A percentile compares a stretch with the other conserved stretches of the same genome.
These are phyloP conservation scores for Venturia aucupariae DNA, from an alignment of 2,329 filamentous ascomycete species.

Conservation along the genomic window DNA sequence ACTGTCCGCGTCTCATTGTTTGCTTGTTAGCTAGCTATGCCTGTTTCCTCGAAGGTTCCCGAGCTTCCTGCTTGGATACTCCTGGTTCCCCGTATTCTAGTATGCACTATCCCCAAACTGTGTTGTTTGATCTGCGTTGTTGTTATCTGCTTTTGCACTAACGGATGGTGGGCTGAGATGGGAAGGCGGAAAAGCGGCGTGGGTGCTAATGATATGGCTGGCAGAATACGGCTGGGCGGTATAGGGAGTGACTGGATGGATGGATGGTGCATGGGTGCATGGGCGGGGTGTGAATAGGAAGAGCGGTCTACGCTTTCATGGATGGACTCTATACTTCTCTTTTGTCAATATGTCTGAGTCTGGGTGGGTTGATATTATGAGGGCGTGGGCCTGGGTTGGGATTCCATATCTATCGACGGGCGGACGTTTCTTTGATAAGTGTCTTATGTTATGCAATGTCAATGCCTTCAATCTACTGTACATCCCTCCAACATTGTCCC, in stretches of 20 bases:
- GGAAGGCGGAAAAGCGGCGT: neutral
- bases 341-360: neutral
- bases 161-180: neutral
- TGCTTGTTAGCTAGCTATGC: neutral
- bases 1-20: neutral
- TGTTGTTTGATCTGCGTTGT: neutral
- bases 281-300: neutral
- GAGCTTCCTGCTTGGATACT: neutral
- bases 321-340: neutral
- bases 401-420: neutral
- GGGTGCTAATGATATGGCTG: neutral
- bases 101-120: neutral
- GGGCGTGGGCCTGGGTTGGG: neutral
- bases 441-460: slow-evolving; percentile 3
- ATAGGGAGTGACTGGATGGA: neutral
- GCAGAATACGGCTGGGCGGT: neutral
- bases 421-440: slow-evolving; percentile 4
- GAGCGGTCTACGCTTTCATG: slow-evolving; percentile 3
- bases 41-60: neutral
- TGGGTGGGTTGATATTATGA: neutral
- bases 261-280: neutral
- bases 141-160: neutral
- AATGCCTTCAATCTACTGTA: neutral
- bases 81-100: neutral
- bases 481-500: neutral